Evolutionary conservation across 306 rosid genomes (phyloP), one percentile per base, ranked within the genome.

Genomic region (Castanopsis chinensis): DNA sequence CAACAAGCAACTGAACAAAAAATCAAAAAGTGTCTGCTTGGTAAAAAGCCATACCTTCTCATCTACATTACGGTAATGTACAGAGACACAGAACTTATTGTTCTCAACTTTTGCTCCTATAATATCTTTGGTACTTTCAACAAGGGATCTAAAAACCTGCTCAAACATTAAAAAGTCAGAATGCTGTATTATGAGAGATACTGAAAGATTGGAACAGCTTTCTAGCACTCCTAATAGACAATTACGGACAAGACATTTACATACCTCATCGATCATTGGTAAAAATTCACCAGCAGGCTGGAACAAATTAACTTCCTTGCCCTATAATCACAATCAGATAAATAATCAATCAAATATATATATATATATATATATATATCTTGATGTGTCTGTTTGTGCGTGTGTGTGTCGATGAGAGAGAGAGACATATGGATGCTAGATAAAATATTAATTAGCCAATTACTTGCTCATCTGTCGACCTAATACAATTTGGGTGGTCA

Each of bases 31-130:
- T 71, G 35, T 51, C 58, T 23, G 75, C 72, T 61, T 35, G 33
- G 63, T 83, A 53, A 53, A 49, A 80, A 71, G 56, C 55, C 69
- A 5, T 82, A 94, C 99, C 93, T 90, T 86, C 71, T 91, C 97
- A 10, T 92, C 95, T 69, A 94, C 99, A 3, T 94, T 94, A 78
- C 99, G 97, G 86, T 94, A 94, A 78, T 94, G 99, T 80, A 94
- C 97, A 80, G 99, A 92, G 28, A 90, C 92, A 73, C 99, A 94
- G 83, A 94, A 94, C 83, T 91, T 94, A 70, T 94, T 94, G 80
- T 87, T 73, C 85, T 94, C 99, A 54, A 94, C 90, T 77, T 68
- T 92, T 56, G 94, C 89, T 67, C 99, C 99, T 83, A 80, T 77
- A 67, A 94, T 88, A 55, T 90, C 95, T 81, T 84, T 91, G 11